Evolutionary conservation across 1,284 basidiomycete species (phyloP), one percentile per base, ranked within the genome.

Genomic region (Chiua sp.): DNA sequence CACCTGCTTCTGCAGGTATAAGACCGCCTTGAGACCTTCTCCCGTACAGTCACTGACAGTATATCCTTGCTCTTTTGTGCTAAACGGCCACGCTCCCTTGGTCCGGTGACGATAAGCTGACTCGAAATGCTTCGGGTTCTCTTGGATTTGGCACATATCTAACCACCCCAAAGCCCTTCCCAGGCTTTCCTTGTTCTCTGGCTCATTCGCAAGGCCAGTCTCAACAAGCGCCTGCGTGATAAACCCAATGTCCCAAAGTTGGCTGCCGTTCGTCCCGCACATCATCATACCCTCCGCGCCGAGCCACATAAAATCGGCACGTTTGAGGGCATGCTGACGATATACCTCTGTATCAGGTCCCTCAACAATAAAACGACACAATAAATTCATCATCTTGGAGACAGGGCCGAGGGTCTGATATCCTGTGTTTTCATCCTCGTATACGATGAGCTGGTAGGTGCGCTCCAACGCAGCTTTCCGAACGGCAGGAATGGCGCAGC

Each of bases 1-100:
- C n/a, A 97, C 82, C 56, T 84, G 78, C 59, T 89, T 84, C 74
- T 98, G 96, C n/a, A 99, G 82, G 71, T 94, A 94, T 64, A 99
- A 78, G 7, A 93, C 91, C 0, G 94, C 90, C 75, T 99, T 99
- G 47, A 98, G 77, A 5, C 94, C 98, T 77, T 99, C 98, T 4
- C 93, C 95, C 0, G 95, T 95, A 70, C 97, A 98, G 73, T 99
- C 98, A 64, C 92, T 95, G 53, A 98, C 96, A 0, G 91, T 93
- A 71, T 98, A 99, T n/a, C 94, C 88, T 76, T 98, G 98, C 70
- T 96, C 94, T 59, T 87, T 91, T 7, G 97, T 99, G 61, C 94
- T 96, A 78, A 90, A 91, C 22, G 91, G 88, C 97, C 98, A 99
- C 49, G 97, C 97, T 22, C 98, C 97, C 76, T 97, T 98, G 33